These are phyloP conservation scores for Citrullus colocynthis DNA, from an alignment of 306 rosid genomes.

Conservation along the genomic window DNA sequence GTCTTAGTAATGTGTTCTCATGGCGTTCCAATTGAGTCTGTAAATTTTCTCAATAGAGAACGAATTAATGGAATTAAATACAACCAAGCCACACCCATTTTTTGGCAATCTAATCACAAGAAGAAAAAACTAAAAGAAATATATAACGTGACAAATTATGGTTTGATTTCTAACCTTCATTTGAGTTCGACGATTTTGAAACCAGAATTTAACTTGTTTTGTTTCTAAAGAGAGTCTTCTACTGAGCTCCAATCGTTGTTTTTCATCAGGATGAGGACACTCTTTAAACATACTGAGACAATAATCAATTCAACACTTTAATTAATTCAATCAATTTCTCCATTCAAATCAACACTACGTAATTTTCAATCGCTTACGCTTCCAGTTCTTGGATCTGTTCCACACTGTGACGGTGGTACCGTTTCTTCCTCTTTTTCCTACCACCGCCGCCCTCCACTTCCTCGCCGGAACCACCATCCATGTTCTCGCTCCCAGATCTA, in stretches of 20 bases:
- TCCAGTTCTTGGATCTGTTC: conserved; percentile 98
- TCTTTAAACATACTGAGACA: conserved; percentile 62
- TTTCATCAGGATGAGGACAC: conserved; percentile 98
- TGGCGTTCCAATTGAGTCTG: conserved; percentile 97
- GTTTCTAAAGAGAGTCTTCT: conserved; percentile 68
- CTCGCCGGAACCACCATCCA: conserved; percentile 79
- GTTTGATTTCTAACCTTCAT: conserved; percentile 51
- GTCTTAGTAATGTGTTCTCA: conserved; percentile 71
- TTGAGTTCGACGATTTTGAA: conserved; percentile 95
- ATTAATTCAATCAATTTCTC: too few species aligned
- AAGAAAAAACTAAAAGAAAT: too few species aligned
- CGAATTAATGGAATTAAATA: neutral
- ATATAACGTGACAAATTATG: too few species aligned
- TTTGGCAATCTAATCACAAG: too few species aligned
- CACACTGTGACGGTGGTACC: conserved; percentile 97
- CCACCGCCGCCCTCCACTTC: conserved; percentile 68
- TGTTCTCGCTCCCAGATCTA: conserved; percentile 88
- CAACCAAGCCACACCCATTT: too few species aligned
- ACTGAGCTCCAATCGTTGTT: conserved; percentile 80
- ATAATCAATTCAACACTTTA: too few species aligned
- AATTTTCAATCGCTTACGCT: conserved; percentile 28
- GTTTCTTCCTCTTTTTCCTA: conserved; percentile 55
- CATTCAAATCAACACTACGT: too few species aligned
- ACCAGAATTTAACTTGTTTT: conserved; percentile 93
- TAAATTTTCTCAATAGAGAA: neutral